Evolutionary conservation across 164 flowering plant genomes (phyloP).

Genomic region (Paratinospora sagittata): DNA sequence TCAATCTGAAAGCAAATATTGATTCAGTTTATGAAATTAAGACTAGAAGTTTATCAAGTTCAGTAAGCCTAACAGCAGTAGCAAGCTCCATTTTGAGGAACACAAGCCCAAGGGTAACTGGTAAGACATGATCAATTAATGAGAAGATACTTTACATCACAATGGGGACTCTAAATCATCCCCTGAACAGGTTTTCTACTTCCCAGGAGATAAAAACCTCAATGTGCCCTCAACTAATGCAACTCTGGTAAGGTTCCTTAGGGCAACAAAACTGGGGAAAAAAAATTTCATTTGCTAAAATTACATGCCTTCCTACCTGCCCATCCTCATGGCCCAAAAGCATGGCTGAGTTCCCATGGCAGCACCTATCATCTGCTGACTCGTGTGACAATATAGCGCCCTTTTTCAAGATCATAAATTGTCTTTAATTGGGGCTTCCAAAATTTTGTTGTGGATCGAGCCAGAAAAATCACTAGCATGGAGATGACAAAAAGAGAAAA

Average conservation of each 20-base stretch:
- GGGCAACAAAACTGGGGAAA: conserved; percentile 2
- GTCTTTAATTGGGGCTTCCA: conserved; percentile 82
- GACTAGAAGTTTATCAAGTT: neutral
- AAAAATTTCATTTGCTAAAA: neutral
- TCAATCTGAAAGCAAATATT: too few species aligned
- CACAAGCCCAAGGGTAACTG: neutral
- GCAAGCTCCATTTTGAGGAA: neutral
- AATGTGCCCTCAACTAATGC: neutral
- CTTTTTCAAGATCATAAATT: conserved; percentile 88
- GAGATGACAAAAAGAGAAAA: conserved; percentile 39
- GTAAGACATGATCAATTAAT: neutral
- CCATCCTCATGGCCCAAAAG: neutral
- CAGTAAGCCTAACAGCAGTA: neutral
- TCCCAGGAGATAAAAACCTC: neutral
- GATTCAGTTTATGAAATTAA: neutral
- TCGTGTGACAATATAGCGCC: conserved; percentile 19
- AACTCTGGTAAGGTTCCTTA: neutral
- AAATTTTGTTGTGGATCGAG: conserved; percentile 60
- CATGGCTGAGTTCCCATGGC: neutral
- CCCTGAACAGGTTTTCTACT: conserved; percentile 1
- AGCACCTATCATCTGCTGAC: conserved; percentile 5
- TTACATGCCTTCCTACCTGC: neutral
- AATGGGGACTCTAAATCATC: neutral
- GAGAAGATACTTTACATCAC: neutral
- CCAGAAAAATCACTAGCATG: conserved; percentile 33